Evolutionary conservation across 495 filamentous ascomycete species (phyloP).

Genomic region (Beverwykella pulmonaria): DNA sequence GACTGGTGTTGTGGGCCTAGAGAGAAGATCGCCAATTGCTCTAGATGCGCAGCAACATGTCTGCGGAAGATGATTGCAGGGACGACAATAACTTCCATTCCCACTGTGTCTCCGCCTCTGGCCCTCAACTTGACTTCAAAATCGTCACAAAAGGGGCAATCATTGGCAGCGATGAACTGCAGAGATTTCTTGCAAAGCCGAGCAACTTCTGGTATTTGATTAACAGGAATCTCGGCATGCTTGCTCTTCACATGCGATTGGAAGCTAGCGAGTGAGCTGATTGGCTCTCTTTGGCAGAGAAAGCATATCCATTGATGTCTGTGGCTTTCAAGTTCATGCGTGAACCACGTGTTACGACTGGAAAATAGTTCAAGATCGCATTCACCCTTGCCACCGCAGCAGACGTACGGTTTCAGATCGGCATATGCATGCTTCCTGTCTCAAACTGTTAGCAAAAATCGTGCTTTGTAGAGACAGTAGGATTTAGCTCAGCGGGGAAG

Average conservation of each 20-base stretch:
- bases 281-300: constrained; percentile 3
- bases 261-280: background rate
- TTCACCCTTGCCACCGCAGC: background rate
- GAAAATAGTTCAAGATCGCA: constrained; percentile 9
- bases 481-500: no score
- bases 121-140: constrained; percentile 6
- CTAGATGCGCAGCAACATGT: no score
- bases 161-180: background rate
- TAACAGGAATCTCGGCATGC: background rate
- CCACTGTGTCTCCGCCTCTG: background rate
- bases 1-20: no score
- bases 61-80: no score
- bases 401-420: constrained; percentile 11
- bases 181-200: background rate
- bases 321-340: constrained; percentile 9
- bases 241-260: background rate
- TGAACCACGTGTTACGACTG: constrained; percentile 6
- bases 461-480: no score
- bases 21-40: no score
- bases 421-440: background rate
- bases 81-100: no score
- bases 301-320: constrained; percentile 1
- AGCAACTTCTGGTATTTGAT: background rate
- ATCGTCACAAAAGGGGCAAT: constrained; percentile 14
- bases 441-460: no score